Evolutionary conservation across 2,329 filamentous ascomycete genomes (phyloP), one percentile per base, ranked within the genome.

Genomic region (Colletotrichum camelliae): DNA sequence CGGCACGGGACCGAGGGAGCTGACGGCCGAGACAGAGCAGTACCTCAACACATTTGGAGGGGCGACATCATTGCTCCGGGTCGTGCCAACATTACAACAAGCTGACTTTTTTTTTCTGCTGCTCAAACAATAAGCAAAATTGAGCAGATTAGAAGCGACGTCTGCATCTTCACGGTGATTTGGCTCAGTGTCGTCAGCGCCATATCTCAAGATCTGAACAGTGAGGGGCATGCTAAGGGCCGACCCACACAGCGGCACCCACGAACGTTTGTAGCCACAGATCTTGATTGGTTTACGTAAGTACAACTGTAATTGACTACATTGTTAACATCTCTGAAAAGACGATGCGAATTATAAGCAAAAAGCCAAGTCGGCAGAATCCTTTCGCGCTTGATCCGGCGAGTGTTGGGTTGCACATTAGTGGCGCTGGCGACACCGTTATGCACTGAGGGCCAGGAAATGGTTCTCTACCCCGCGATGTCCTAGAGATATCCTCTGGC

Each of bases 381-480:
- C 16, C 2, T 18, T 2, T 12, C 4, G 39, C 39, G 4, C 9
- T 43, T 9, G 18, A 43, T n/a, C 18, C 1, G 9, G 0, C 18
- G 0, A 43, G 18, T n/a, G 18, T 43, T 43, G 16, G n/a, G 18
- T n/a, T 10, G 9, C 18, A 43, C n/a, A 48, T 7, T 5, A 4
- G 43, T 48, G 5, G 1, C 0, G 43, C n/a, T 2, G 43, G 43
- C 43, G 18, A 48, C 21, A n/a, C 0, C 0, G 18, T 10, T 6
- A n/a, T 6, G 4, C 4, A 43, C 16, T n/a, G 16, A 39, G 24
- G 24, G 24, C 24, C 24, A 27, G 24, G 24, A 27, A 27, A 27
- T 27, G 24, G 24, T 27, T 27, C 24, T 27, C 24, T 27, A 27
- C 24, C 4, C 24, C 4, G 24, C 24, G 24, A 5, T 27, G 3